Conservation (phyloP, 176 grass and related monocot genomes). For the Elaeis guineensis region DNA sequence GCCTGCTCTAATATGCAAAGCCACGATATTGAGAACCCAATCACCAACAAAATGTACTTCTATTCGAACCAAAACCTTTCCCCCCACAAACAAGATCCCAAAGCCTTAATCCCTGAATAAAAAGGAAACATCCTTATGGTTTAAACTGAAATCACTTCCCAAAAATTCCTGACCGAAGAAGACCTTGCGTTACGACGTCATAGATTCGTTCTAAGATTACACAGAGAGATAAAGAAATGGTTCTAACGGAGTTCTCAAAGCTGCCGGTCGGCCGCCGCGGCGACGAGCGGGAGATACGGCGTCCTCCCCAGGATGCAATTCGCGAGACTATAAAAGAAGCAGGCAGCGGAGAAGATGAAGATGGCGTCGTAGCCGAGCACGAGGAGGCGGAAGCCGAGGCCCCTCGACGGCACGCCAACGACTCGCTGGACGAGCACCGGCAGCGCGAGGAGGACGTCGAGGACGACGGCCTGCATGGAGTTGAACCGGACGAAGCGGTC, state of each 20-base stretch:
- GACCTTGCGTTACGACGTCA: too few relatives aligned
- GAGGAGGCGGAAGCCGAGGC: not conserved
- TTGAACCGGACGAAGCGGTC: constrained; percentile 19
- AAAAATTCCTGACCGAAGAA: too few relatives aligned
- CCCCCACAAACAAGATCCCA: too few relatives aligned
- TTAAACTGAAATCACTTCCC: too few relatives aligned
- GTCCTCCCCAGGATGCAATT: constrained; percentile 27
- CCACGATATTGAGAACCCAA: too few relatives aligned
- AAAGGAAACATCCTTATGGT: too few relatives aligned
- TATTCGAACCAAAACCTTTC: too few relatives aligned
- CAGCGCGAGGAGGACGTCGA: constrained; percentile 20
- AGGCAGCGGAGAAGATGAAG: constrained; percentile 13
- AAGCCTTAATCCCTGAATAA: too few relatives aligned
- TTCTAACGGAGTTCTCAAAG: constrained; percentile 1
- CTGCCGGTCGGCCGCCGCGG: constrained; percentile 23
- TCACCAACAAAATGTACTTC: too few relatives aligned
- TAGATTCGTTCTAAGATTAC: too few relatives aligned
- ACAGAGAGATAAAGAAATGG: too few relatives aligned
- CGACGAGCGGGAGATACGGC: constrained; percentile 26
- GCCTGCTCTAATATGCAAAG: too few relatives aligned
- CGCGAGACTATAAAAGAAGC: constrained; percentile 26
- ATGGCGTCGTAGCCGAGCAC: constrained; percentile 16
- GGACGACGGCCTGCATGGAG: constrained; percentile 20
- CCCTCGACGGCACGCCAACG: constrained; percentile 6
- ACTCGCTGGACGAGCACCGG: constrained; percentile 23